phyloP scores from a whole-genome alignment of 2,329 filamentous ascomycete species.

The Phaeosphaeria sp. region DNA sequence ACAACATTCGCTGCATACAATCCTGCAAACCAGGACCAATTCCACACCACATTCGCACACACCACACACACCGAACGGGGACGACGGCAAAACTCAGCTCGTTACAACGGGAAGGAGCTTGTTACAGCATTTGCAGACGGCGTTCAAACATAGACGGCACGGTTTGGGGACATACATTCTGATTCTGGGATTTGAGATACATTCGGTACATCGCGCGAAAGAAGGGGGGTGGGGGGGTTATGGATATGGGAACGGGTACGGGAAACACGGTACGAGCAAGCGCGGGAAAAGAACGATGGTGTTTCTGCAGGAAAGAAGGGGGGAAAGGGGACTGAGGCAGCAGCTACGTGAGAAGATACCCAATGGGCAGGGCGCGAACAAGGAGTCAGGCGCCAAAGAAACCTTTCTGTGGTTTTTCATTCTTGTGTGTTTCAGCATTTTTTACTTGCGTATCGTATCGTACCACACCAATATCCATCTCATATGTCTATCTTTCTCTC shows the following conservation, averaged over 20 bases:
- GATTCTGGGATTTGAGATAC: conserved; percentile 16
- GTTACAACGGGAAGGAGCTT: conserved; percentile 4
- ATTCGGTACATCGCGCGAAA: conserved; percentile 16
- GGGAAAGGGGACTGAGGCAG: conserved; percentile 13
- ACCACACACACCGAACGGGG: background rate
- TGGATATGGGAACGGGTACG: background rate
- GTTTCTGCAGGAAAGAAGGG: conserved; percentile 3
- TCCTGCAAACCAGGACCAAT: background rate
- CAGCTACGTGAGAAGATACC: background rate
- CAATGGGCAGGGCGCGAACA: background rate
- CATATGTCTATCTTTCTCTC: background rate
- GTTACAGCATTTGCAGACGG: conserved; percentile 35
- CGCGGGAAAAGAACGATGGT: background rate
- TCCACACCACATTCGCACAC: background rate
- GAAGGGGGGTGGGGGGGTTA: background rate
- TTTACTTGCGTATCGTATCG: too few species aligned
- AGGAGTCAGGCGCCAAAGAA: background rate
- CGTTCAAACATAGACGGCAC: conserved; percentile 27
- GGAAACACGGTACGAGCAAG: background rate
- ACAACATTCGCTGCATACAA: background rate
- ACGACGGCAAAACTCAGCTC: background rate
- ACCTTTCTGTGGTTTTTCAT: background rate
- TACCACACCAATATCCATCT: background rate
- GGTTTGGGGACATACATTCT: conserved; percentile 21
- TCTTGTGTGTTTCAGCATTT: background rate